phyloP scores from a whole-genome alignment of 805 yeast genomes.

The Kodamaea nitidulidarum region DNA sequence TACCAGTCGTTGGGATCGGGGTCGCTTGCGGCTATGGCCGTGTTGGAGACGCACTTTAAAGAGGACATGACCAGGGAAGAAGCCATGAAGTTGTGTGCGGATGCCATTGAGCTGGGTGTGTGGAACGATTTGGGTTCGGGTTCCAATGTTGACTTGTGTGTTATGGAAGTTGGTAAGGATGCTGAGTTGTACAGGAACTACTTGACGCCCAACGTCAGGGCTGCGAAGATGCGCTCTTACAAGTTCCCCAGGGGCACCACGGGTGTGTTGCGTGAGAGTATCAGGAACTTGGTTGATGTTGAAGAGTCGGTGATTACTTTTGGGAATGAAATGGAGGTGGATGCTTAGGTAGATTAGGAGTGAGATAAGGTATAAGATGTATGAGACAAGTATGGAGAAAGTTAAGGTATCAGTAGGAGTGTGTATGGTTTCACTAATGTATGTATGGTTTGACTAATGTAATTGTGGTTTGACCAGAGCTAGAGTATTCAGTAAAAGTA shows the following conservation, averaged over 20 bases:
- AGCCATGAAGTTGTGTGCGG: constrained; percentile 86
- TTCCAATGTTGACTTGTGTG: constrained; percentile 95
- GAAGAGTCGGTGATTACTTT: constrained; percentile 56
- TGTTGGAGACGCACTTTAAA: constrained; percentile 84
- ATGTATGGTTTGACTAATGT: too few species aligned
- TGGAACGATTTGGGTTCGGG: constrained; percentile 99
- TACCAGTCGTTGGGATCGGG: constrained; percentile 95
- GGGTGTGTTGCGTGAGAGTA: constrained; percentile 66
- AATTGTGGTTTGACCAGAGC: too few species aligned
- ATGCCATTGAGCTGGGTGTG: constrained; percentile 95
- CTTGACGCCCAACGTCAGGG: constrained; percentile 86
- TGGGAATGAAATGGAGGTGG: constrained; percentile 37
- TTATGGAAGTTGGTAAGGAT: constrained; percentile 89
- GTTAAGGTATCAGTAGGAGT: too few species aligned
- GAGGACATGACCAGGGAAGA: constrained; percentile 76
- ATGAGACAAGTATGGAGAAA: too few species aligned
- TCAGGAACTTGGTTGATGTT: constrained; percentile 62
- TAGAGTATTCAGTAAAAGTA: too few species aligned
- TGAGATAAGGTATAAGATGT: constrained; percentile 11
- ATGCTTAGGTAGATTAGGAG: too few species aligned
- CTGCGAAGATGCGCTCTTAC: constrained; percentile 74
- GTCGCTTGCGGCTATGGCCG: constrained; percentile 97
- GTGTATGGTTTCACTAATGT: too few species aligned
- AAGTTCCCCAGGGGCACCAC: constrained; percentile 94
- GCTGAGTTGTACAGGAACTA: constrained; percentile 83